Percentiles rank a stretch among this genome's conserved stretches.
Conservation (phyloP, 2,329 filamentous ascomycete species). For the Phoma herbarum region DNA sequence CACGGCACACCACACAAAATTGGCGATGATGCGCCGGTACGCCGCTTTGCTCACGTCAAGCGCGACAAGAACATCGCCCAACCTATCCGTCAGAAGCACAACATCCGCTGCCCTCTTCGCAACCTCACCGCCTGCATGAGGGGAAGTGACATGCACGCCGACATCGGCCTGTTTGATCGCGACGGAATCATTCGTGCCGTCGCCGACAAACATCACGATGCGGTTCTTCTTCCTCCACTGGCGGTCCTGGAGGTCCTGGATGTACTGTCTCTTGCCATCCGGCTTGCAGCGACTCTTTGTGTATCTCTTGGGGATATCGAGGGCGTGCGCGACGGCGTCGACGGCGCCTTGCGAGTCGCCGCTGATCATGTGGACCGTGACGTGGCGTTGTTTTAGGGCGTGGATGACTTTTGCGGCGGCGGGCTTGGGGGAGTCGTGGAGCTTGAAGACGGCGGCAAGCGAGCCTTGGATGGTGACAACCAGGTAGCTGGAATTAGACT, state of each 20-base stretch:
- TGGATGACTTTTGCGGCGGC: slow-evolving; percentile 62
- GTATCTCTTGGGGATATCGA: slow-evolving; percentile 51
- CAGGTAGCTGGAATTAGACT: slow-evolving; percentile 44
- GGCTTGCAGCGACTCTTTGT: slow-evolving; percentile 60
- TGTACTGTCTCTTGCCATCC: slow-evolving; percentile 63
- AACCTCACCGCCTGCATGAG: slow-evolving; percentile 62
- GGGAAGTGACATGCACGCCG: slow-evolving; percentile 71
- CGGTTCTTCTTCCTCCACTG: slow-evolving; percentile 14
- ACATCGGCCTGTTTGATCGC: slow-evolving; percentile 76
- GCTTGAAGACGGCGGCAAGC: slow-evolving; percentile 60
- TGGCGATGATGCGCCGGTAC: slow-evolving; percentile 62
- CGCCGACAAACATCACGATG: slow-evolving; percentile 75
- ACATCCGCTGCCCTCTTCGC: slow-evolving; percentile 74
- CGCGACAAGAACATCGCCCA: slow-evolving; percentile 66
- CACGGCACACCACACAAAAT: slow-evolving; percentile 74
- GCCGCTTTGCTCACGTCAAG: slow-evolving; percentile 62
- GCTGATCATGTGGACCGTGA: slow-evolving; percentile 64
- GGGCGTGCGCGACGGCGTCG: slow-evolving; percentile 54
- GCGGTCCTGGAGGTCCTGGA: slow-evolving; percentile 47
- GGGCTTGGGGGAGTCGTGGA: slow-evolving; percentile 58
- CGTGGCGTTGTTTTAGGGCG: slow-evolving; percentile 58
- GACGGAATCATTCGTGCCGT: slow-evolving; percentile 81
- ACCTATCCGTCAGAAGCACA: slow-evolving; percentile 67
- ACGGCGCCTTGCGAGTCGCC: slow-evolving; percentile 64
- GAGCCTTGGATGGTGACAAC: slow-evolving; percentile 46